Base-by-base conservation (phyloP, 495 filamentous ascomycete species). In the Penicillium canescens region DNA sequence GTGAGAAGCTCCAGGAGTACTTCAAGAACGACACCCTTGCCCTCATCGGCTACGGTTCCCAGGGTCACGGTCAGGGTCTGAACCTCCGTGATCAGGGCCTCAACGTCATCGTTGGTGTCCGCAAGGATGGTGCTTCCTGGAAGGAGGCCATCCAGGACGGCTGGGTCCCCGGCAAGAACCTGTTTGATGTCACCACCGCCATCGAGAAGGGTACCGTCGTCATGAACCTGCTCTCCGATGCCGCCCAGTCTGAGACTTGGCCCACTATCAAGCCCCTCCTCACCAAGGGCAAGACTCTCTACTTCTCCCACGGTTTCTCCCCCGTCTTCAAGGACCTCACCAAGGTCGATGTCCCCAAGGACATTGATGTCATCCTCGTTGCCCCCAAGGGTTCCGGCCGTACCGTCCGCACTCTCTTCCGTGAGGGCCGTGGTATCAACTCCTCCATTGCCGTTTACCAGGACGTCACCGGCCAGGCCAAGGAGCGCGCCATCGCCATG, bases 241-340 rank as follows among this genome's bases (percentile, higher is more conserved):
- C 94, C 65, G 94, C 94, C 61, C 94, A 98, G 83, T 88, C 82
- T 74, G 93, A 96, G 86, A 98, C 94, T 51, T 98, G 94, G 94
- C 94, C 95, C 59, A 76, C 84, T 49, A 94, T 98, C 79, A 98
- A 97, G 86, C 95, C 94, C 67, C 86, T 94, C 72, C 79, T 98
- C 69, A 95, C 89, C 78, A 95, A 97, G 87, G 95, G 89, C 79
- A 98, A 98, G 91, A 98, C 94, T 42, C 88, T 98, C 66, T 98
- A 98, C 86, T 98, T 98, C 86, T 97, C 94, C 49, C 94, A 98
- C 84, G 94, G 94, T 72, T 98, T 98, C 89, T 98, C 94, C 56
- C 94, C 94, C 67, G 92, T 98, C 75, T 98, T 98, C 90, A 96
- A 96, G 81, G 88, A 96, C 74, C 85, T 94, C 64, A 98, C 94